phyloP scores from a whole-genome alignment of 2,329 filamentous ascomycete species.

The Helicocarpus griseus region DNA sequence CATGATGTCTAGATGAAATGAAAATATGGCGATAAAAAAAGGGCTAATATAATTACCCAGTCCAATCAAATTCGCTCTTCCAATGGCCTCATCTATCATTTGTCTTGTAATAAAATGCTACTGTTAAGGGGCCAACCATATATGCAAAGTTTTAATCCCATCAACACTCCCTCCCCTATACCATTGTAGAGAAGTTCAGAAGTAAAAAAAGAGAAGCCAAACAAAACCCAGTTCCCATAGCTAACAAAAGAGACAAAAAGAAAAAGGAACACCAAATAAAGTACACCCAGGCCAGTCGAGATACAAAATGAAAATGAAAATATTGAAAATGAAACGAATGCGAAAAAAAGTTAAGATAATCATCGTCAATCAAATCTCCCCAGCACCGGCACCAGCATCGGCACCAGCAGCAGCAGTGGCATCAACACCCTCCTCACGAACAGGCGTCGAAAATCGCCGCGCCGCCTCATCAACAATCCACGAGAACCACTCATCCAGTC shows the following conservation, averaged over 20 bases:
- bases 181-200: background rate
- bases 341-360: background rate
- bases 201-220: background rate
- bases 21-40: background rate
- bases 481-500: conserved; percentile 60
- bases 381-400: background rate
- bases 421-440: background rate
- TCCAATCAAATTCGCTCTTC: background rate
- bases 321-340: background rate
- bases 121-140: background rate
- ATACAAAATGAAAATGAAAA: background rate
- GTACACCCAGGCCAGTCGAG: background rate
- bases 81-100: background rate
- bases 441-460: background rate
- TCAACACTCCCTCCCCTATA: background rate
- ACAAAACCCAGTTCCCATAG: background rate
- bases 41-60: background rate
- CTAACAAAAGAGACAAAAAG: background rate
- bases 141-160: background rate
- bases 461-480: conserved; percentile 23
- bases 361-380: background rate
- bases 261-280: background rate
- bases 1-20: background rate
- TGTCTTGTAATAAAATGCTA: background rate
- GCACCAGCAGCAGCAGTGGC: background rate